Evolutionary conservation across 2,329 filamentous ascomycete species (phyloP).

Genomic region (Sporothrix variecibatus): DNA sequence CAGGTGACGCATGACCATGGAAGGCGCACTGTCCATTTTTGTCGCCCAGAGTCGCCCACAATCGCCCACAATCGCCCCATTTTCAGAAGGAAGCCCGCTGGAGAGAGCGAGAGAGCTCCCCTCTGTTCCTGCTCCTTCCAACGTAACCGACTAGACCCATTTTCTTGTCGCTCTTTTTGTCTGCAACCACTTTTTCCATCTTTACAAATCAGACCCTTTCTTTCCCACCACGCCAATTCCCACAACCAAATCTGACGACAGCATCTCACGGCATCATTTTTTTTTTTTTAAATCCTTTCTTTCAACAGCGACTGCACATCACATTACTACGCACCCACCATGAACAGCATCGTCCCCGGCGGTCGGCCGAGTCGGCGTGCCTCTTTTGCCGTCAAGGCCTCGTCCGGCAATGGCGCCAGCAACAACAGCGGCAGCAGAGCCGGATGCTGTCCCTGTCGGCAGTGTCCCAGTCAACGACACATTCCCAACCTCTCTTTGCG

Average conservation of each 20-base stretch:
- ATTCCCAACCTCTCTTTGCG: constrained; percentile 28
- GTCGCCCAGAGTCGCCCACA: background rate
- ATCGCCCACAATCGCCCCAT: background rate
- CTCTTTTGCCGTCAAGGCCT: constrained; percentile 45
- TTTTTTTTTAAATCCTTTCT: background rate
- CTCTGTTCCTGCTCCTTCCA: background rate
- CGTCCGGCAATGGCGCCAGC: constrained; percentile 46
- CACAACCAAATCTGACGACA: background rate
- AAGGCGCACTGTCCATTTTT: background rate
- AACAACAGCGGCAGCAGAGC: constrained; percentile 21
- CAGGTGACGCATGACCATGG: background rate
- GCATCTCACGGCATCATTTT: background rate
- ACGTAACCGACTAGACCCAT: background rate
- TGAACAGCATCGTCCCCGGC: constrained; percentile 45
- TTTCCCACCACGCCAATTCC: background rate
- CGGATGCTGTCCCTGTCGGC: constrained; percentile 35
- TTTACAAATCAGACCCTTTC: background rate
- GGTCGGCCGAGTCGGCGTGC: constrained; percentile 44
- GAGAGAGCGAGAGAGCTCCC: background rate
- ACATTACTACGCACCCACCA: constrained; percentile 32
- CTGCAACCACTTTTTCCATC: background rate
- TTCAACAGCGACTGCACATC: background rate
- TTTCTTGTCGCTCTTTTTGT: background rate
- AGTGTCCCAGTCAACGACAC: constrained; percentile 33
- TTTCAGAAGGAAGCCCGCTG: background rate